phyloP scores from a whole-genome alignment of 768 basidiomycete species.

The Amanita pseudoporphyria region DNA sequence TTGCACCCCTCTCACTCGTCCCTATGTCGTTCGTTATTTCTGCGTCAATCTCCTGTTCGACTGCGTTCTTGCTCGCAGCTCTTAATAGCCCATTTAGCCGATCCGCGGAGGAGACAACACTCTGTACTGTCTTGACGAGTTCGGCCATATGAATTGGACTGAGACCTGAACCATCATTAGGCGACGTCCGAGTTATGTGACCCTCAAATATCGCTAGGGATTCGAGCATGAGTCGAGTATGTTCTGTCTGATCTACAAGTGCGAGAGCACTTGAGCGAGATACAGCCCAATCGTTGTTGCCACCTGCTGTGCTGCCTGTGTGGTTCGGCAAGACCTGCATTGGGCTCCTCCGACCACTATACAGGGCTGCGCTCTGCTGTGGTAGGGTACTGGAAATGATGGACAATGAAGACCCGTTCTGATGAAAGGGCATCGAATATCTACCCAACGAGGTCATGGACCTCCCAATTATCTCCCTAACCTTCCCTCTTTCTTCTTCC shows the following conservation, averaged over 20 bases:
- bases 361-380: neutral
- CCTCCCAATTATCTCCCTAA: slow-evolving; percentile 11
- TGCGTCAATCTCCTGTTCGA: slow-evolving; percentile 68
- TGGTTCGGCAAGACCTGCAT: neutral
- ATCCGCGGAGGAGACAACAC: slow-evolving; percentile 57
- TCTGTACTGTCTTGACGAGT: slow-evolving; percentile 50
- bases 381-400: neutral
- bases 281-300: slow-evolving; percentile 10
- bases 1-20: slow-evolving; percentile 6
- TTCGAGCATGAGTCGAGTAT: slow-evolving; percentile 62
- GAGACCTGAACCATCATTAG: slow-evolving; percentile 17
- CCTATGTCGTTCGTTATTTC: slow-evolving; percentile 48
- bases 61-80: slow-evolving; percentile 42
- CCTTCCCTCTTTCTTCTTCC: no score
- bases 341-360: slow-evolving; percentile 14
- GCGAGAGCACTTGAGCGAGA: slow-evolving; percentile 7
- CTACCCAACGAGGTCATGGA: slow-evolving; percentile 5
- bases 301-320: slow-evolving; percentile 12
- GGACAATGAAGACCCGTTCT: neutral
- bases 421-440: slow-evolving; percentile 2
- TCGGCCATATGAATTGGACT: slow-evolving; percentile 32
- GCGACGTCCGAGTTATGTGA: slow-evolving; percentile 47
- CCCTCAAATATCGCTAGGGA: slow-evolving; percentile 62
- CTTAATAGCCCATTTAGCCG: slow-evolving; percentile 55
- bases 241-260: slow-evolving; percentile 32